Base-by-base conservation (phyloP, 2,329 filamentous ascomycete genomes). In the Ampelomyces quisqualis region DNA sequence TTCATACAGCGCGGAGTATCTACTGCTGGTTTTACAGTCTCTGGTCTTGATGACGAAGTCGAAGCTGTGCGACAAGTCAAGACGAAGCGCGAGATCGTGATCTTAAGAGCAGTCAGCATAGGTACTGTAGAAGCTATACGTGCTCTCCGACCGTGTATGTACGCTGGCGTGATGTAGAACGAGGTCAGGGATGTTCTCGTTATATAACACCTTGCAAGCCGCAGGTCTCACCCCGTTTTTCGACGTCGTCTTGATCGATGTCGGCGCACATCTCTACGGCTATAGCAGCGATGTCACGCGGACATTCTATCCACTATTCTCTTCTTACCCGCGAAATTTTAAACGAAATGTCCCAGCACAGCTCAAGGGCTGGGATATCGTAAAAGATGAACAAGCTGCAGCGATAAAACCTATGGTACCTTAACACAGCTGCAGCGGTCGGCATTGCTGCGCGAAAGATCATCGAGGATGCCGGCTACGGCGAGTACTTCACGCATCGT, bases 271-370 rank as follows among this genome's bases (percentile, higher is more conserved):
- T 57, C 74, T 81, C 21, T 70, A 78, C 30, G 80, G 81, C 3
- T 84, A 84, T 59, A 80, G 77, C 3, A 83, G 79, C 2, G 80
- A 85, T 49, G 80, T 84, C 6, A 81, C 77, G 53, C 75, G 81
- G 11, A 82, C 78, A 30, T 84, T 84, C 65, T 80, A 57, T 22
- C 58, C 60, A 5, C 81, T 51, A 38, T 55, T 51, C 43, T 49
- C 37, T 9, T 50, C 47, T 11, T 45, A 47, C 7, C 41, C 48
- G 13, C 40, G 49, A 13, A 37, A 48, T 30, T 49, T 55, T 30
- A 30, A 49, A n/a, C 33, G 59, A 49, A 20, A 76, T n/a, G n/a
- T n/a, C n/a, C n/a, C n/a, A 82, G 51, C 81, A 83, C 55, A 57
- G n/a, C n/a, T 80, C 5, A 64, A 71, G 26, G 76, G 84, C 0